Evolutionary conservation across 306 rosid genomes (phyloP).

Genomic region (Pyrus pyrifolia): DNA sequence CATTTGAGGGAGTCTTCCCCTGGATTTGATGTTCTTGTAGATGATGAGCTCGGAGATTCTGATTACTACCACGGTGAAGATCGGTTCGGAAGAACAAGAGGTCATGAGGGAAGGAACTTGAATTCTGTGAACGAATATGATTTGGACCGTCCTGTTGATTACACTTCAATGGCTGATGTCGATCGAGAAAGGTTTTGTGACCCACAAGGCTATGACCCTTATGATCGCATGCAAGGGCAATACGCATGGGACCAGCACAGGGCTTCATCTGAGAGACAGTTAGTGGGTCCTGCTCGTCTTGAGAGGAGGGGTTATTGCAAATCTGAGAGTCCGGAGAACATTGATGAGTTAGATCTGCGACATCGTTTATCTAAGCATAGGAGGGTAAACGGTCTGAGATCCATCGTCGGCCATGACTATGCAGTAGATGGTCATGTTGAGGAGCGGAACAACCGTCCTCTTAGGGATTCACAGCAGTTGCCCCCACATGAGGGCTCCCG

Average conservation of each 20-base stretch:
- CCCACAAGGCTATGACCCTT: constrained; percentile 49
- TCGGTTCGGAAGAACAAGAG: constrained; percentile 60
- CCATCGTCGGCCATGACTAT: constrained; percentile 61
- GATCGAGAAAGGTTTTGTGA: constrained; percentile 54
- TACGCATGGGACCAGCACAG: constrained; percentile 74
- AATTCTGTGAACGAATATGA: constrained; percentile 67
- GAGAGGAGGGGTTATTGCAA: constrained; percentile 54
- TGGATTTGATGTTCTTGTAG: constrained; percentile 99
- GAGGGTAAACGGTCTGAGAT: constrained; percentile 64
- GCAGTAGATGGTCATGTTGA: constrained; percentile 39
- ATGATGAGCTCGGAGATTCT: constrained; percentile 74
- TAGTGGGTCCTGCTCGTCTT: constrained; percentile 38
- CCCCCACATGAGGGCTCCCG: constrained; percentile 49
- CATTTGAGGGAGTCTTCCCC: constrained; percentile 89
- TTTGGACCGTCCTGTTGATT: constrained; percentile 53
- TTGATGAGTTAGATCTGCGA: constrained; percentile 64
- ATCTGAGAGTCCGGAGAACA: constrained; percentile 74
- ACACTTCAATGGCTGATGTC: constrained; percentile 53
- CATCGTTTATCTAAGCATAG: constrained; percentile 72
- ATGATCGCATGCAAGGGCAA: constrained; percentile 63
- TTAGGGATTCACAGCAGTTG: constrained; percentile 46
- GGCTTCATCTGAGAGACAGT: constrained; percentile 45
- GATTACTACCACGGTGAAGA: constrained; percentile 74
- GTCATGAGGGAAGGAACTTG: constrained; percentile 60
- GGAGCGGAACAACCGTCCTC: constrained; percentile 42